Conservation (phyloP, 495 filamentous ascomycete genomes). For the Lasiosphaeris hirsuta region DNA sequence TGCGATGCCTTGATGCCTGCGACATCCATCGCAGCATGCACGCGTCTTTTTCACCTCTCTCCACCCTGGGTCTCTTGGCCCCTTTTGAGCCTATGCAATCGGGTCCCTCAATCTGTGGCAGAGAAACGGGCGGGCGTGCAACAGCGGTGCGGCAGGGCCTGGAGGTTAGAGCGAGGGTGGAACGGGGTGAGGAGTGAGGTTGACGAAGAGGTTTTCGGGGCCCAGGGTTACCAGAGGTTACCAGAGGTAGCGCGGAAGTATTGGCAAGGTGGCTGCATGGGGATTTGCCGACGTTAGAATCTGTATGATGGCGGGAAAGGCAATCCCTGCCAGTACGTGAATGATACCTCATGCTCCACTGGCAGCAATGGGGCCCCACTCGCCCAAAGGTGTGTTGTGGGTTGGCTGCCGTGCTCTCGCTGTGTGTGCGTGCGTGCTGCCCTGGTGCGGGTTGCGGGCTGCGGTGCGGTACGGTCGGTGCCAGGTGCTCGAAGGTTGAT, state of each 20-base stretch:
- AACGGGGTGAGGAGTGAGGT: conserved; percentile 27
- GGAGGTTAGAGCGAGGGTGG: conserved; percentile 1
- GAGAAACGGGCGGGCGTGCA: too few species aligned
- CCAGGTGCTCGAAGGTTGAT: too few species aligned
- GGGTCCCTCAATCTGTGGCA: too few species aligned
- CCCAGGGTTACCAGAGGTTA: background rate
- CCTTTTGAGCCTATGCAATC: too few species aligned
- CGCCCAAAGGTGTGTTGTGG: conserved; percentile 13
- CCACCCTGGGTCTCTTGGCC: too few species aligned
- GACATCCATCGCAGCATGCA: background rate
- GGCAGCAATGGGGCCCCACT: conserved; percentile 8
- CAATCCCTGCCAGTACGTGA: conserved; percentile 29
- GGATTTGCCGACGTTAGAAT: conserved; percentile 29
- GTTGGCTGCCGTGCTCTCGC: background rate
- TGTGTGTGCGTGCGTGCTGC: too few species aligned
- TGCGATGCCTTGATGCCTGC: too few species aligned
- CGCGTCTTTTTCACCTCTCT: background rate
- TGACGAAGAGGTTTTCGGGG: conserved; percentile 23
- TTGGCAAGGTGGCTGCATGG: conserved; percentile 27
- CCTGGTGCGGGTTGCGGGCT: background rate
- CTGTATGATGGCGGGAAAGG: conserved; percentile 26
- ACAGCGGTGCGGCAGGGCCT: background rate
- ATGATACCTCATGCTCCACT: conserved; percentile 24
- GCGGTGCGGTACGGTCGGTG: background rate
- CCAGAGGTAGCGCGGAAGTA: conserved; percentile 20